phyloP scores from a whole-genome alignment of 331 rosid genomes.

The Saraca asoca region DNA sequence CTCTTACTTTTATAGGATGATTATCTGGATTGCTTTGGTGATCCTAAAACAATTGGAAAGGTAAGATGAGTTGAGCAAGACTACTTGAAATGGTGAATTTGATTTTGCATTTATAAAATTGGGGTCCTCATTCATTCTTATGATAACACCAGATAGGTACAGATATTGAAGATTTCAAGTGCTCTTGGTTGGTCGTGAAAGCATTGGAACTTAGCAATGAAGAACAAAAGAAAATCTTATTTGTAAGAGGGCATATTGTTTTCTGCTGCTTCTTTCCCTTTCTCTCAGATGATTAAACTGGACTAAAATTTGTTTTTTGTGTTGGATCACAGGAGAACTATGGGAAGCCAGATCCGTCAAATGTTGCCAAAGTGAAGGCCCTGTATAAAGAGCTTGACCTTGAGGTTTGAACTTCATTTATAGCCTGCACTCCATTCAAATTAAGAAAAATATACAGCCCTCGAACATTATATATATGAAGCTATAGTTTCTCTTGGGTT shows the following conservation, averaged over 20 bases:
- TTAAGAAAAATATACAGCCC: background rate
- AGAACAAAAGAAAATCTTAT: conserved; percentile 51
- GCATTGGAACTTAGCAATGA: conserved; percentile 58
- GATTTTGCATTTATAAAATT: background rate
- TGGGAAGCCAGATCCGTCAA: conserved; percentile 48
- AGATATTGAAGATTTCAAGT: conserved; percentile 65
- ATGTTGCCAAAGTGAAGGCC: conserved; percentile 36
- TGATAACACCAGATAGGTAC: conserved; percentile 62
- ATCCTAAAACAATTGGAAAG: conserved; percentile 65
- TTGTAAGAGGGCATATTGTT: conserved; percentile 38
- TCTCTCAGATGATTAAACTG: conserved; percentile 3
- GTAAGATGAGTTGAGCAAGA: conserved; percentile 32
- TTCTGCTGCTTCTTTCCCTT: background rate
- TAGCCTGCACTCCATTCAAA: background rate
- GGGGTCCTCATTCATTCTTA: conserved; percentile 47
- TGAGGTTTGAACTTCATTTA: conserved; percentile 47
- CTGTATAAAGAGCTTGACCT: conserved; percentile 44
- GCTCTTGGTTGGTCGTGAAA: conserved; percentile 64
- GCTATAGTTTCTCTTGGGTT: conserved; percentile 2
- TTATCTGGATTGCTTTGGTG: conserved; percentile 67
- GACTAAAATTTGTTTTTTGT: conserved; percentile 5
- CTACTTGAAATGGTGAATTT: conserved; percentile 6
- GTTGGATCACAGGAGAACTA: conserved; percentile 52
- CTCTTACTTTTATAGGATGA: conserved; percentile 48
- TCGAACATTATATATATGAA: background rate